Percentiles rank a stretch among this genome's conserved stretches.
These are phyloP conservation scores for Pythium plurisporium DNA, from an alignment of 352 stramenopile species.

Conservation along the genomic window DNA sequence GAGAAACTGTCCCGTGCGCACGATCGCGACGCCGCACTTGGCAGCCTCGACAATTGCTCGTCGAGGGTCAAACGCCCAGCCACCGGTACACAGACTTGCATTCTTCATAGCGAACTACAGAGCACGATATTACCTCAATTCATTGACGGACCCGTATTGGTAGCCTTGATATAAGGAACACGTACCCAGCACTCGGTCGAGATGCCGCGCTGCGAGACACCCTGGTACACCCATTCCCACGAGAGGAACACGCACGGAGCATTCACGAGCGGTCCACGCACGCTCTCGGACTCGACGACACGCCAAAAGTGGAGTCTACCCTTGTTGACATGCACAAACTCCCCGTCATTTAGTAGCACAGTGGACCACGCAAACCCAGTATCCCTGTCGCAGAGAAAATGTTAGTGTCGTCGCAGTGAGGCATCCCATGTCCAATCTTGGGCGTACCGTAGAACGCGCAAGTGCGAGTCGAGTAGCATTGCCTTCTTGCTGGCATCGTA, in stretches of 20 bases:
- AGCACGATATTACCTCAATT: no score
- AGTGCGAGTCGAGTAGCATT: constrained; percentile 73
- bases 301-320: constrained; percentile 82
- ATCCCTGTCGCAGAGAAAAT: constrained; percentile 11
- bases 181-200: constrained; percentile 78
- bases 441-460: constrained; percentile 49
- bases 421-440: neutral
- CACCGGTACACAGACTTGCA: constrained; percentile 51
- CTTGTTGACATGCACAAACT: constrained; percentile 86
- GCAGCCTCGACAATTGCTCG: constrained; percentile 73
- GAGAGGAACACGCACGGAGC: constrained; percentile 73
- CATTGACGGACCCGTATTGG: no score
- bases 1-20: constrained; percentile 72
- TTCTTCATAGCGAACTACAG: constrained; percentile 82
- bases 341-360: constrained; percentile 66
- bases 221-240: constrained; percentile 85
- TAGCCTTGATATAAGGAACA: no score
- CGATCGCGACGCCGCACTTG: constrained; percentile 43
- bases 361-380: constrained; percentile 72
- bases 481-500: constrained; percentile 60
- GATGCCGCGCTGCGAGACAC: constrained; percentile 74
- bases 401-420: neutral
- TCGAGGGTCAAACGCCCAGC: constrained; percentile 67
- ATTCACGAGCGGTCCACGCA: constrained; percentile 31
- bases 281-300: constrained; percentile 46